These are phyloP conservation scores for Passiflora organensis DNA, from an alignment of 345 rosid genomes.

Conservation along the genomic window DNA sequence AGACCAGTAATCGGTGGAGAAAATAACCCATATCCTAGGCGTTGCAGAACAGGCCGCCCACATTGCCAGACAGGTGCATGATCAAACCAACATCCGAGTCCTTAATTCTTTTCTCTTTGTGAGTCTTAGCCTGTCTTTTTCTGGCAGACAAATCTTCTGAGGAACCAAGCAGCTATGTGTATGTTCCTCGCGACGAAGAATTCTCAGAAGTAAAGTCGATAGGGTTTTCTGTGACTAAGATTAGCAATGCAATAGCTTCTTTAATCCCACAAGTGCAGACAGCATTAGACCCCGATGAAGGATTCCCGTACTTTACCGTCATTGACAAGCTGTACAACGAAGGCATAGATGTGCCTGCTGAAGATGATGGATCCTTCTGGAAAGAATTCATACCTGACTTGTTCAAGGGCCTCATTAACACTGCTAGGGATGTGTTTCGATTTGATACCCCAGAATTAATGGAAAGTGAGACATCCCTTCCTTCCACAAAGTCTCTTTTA, in stretches of 20 bases:
- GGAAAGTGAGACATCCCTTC: too few species aligned
- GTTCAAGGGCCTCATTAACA: constrained; percentile 41
- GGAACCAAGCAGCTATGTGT: constrained; percentile 30
- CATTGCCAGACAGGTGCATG: constrained; percentile 24
- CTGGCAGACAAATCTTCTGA: constrained; percentile 56
- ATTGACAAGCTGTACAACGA: constrained; percentile 62
- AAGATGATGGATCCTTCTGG: constrained; percentile 39
- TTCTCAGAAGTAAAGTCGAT: constrained; percentile 50
- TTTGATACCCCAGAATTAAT: constrained; percentile 52
- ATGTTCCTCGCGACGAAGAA: constrained; percentile 78
- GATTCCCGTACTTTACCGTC: constrained; percentile 57
- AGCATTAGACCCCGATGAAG: constrained; percentile 32
- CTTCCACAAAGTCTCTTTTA: too few species aligned
- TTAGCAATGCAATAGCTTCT: constrained; percentile 58
- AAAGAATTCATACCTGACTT: constrained; percentile 50
- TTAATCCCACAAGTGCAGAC: constrained; percentile 49
- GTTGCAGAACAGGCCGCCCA: constrained; percentile 43
- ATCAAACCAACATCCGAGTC: too few species aligned
- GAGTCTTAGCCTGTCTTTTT: too few species aligned
- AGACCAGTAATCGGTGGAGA: constrained; percentile 48
- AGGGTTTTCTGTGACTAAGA: constrained; percentile 52
- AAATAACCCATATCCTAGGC: constrained; percentile 42
- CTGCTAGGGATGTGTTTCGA: constrained; percentile 37
- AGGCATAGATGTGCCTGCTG: constrained; percentile 50
- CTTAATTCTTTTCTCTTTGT: constrained; percentile 55